Evolutionary conservation across 1,284 basidiomycete species (phyloP), one percentile per base, ranked within the genome.

Genomic region (Trichosporon faecale): DNA sequence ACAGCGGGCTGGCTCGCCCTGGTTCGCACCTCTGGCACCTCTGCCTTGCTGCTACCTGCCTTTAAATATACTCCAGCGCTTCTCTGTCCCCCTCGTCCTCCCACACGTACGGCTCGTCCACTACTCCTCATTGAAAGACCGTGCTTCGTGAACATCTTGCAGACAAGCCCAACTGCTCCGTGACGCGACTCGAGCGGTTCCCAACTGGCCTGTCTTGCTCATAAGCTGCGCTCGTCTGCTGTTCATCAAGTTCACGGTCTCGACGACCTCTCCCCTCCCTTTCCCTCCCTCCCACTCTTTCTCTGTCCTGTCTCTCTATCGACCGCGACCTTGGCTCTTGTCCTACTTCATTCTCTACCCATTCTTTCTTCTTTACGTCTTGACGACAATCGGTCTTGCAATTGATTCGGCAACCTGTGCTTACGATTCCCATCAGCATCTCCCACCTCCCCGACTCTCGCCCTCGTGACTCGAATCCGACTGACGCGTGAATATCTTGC

Each of bases 41-140:
- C 35, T 37, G 35, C 35, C 33, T 29, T 31, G 64, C 60, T 25
- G 18, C 65, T 49, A 29, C 16, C 65, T 35, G 37, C 65, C 66
- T 69, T 72, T 72, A 72, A 70, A 72, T 68, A 52, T 64, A 46
- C 55, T 66, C 65, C 33, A 44, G 57, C 14, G 23, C 61, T 61
- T 21, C 44, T 66, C 65, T 44, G 33, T 40, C 60, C 46, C n/a
- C 44, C 49, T 65, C 35, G 49, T 46, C 49, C 66, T 21, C 49
- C 66, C 60, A 21, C 60, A 44, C 63, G 37, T 64, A 64, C 63
- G 35, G 37, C 63, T 65, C 29, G 37, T 37, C 60, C 57, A 63
- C 60, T n/a, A 23, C 31, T 33, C 65, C 29, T 52, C 29, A 29
- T 61, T 61, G 57, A 61, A 61, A 61, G 57, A 61, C 27, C 57